Percentiles rank a stretch among this genome's conserved stretches.
Conservation (phyloP, 139 green algal species). For the Marvania coccoides region DNA sequence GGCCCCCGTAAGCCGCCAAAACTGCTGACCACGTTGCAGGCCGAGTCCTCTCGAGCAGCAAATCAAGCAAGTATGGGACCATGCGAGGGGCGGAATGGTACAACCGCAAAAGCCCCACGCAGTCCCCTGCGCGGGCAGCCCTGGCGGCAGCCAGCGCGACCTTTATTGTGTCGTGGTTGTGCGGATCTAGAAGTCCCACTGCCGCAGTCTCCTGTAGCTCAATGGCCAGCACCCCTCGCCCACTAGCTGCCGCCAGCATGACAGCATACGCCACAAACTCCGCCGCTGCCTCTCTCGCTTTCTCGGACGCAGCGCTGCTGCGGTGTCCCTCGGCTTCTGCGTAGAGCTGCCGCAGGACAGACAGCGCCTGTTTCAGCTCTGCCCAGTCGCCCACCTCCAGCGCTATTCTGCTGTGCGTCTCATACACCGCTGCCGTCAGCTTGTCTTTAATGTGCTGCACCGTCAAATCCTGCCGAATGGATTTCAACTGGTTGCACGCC, state of each 20-base stretch:
- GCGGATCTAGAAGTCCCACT: constrained; percentile 7
- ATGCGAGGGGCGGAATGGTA: constrained; percentile 51
- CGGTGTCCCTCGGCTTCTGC: constrained; percentile 3
- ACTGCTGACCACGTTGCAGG: constrained; percentile 9
- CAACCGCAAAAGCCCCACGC: constrained; percentile 34
- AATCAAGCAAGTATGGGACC: constrained; percentile 59
- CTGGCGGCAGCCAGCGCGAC: constrained; percentile 32
- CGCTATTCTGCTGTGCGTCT: constrained; percentile 67
- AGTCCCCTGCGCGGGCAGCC: constrained; percentile 15
- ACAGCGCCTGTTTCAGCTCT: constrained; percentile 69
- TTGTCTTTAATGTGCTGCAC: constrained; percentile 56
- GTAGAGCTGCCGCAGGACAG: constrained; percentile 54
- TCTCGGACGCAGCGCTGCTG: neutral
- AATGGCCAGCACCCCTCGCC: constrained; percentile 10
- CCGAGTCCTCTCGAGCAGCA: constrained; percentile 21
- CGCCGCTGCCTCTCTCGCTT: neutral
- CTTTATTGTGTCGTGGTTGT: constrained; percentile 19
- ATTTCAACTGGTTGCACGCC: constrained; percentile 72
- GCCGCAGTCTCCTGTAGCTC: constrained; percentile 19
- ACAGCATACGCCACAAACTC: constrained; percentile 70
- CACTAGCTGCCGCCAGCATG: constrained; percentile 38
- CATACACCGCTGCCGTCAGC: constrained; percentile 53
- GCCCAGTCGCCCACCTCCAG: constrained; percentile 58
- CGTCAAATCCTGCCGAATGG: constrained; percentile 70
- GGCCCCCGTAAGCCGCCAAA: constrained; percentile 5